Conservation (phyloP, 2,329 filamentous ascomycete genomes). For the Ophiobolus disseminans region DNA sequence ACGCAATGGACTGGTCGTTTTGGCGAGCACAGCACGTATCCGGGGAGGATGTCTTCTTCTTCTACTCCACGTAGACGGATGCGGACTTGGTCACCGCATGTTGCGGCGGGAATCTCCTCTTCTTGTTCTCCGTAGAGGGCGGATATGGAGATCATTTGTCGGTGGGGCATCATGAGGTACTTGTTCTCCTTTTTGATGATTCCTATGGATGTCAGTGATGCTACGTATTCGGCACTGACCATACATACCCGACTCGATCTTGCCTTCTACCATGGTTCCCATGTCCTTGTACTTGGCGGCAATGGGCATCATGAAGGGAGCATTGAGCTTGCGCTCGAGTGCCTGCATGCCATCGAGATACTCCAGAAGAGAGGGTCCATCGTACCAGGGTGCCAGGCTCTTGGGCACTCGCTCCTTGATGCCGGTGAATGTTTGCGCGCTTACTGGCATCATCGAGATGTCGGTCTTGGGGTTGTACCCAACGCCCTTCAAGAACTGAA, state of each 20-base stretch:
- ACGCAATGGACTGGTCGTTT: slow-evolving; percentile 95
- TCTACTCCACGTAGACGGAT: slow-evolving; percentile 92
- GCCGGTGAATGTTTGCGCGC: slow-evolving; percentile 82
- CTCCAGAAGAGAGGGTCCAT: slow-evolving; percentile 89
- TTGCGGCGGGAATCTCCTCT: slow-evolving; percentile 81
- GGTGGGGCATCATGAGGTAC: slow-evolving; percentile 96
- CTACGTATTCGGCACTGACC: background rate
- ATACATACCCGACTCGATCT: slow-evolving; percentile 77
- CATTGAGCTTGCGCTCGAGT: slow-evolving; percentile 93
- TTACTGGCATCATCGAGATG: slow-evolving; percentile 94
- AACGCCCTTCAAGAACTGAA: slow-evolving; percentile 85
- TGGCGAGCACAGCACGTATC: slow-evolving; percentile 94
- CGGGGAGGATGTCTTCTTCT: slow-evolving; percentile 94
- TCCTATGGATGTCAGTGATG: slow-evolving; percentile 45
- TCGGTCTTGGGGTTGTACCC: slow-evolving; percentile 96
- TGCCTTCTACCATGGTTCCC: slow-evolving; percentile 96
- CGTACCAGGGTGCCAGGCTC: slow-evolving; percentile 80
- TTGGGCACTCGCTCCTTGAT: slow-evolving; percentile 86
- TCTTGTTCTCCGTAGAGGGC: slow-evolving; percentile 95
- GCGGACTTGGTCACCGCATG: slow-evolving; percentile 94
- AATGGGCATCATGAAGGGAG: slow-evolving; percentile 99
- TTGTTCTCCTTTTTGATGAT: slow-evolving; percentile 88
- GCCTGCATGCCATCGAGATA: slow-evolving; percentile 94
- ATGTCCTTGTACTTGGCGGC: slow-evolving; percentile 96
- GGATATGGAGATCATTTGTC: slow-evolving; percentile 77